Evolutionary conservation across 2,329 filamentous ascomycete genomes (phyloP), one percentile per base, ranked within the genome.

Genomic region (Stachybotrys chlorohalonatus): DNA sequence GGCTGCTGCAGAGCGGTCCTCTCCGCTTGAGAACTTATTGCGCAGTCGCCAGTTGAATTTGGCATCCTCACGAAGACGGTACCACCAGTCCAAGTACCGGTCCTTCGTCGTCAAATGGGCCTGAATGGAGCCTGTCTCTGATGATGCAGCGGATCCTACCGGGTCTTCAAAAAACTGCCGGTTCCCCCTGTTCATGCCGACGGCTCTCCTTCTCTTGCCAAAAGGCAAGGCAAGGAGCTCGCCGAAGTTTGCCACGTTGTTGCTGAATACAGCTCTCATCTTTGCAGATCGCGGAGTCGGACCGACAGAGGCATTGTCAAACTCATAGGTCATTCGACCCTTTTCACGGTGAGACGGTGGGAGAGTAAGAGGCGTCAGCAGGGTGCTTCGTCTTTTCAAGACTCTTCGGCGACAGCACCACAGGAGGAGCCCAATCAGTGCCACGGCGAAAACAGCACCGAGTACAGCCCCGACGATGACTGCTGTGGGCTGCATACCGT

Each of bases 101-200:
- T 73, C 73, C 56, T 71, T 74, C 7, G 63, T 54, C 6, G 69
- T 64, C 13, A 62, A 52, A 9, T 60, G 54, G 11, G 64, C 61
- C 9, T 55, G 61, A 8, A 55, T 54, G 9, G 11, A 53, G 32
- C 45, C 53, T 39, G 17, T 47, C 31, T 30, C 32, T 13, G 53
- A 49, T 16, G 45, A 50, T 11, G 51, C 31, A 15, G 32, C 51
- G 31, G 52, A 48, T 11, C 50, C 48, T 8, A 47, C 46, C 31
- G 52, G 51, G 11, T 31, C 54, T 5, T 72, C 68, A 56, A 73
- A 68, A 57, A 78, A 80, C 59, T 82, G 80, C 8, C 80, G 80
- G 59, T 77, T 79, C 7, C 78, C 76, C 51, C 77, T 70, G 64
- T 82, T 74, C 58, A 81, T 70, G 55, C 81, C 75, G 32, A 81